Evolutionary conservation across 352 stramenopile species (phyloP), one percentile per base, ranked within the genome.

Genomic region (Globisporangium mamillatum): DNA sequence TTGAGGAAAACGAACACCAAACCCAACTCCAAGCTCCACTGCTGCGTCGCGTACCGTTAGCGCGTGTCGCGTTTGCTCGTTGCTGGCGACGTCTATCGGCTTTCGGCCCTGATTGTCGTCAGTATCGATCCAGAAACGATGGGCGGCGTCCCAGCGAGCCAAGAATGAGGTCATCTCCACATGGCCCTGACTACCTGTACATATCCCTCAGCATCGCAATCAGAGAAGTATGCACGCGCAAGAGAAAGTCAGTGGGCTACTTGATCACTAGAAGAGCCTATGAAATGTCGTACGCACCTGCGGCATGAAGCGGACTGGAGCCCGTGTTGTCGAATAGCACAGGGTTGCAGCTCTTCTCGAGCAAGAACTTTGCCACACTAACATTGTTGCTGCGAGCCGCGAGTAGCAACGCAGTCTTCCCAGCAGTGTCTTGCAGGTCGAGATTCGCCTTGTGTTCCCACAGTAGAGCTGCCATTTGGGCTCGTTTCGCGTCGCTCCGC

Each of bases 111-210:
- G 79, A 4, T 72, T 66, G 44, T 86, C 80, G 16, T 66, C 57
- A 5, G 48, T 64, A 1, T 73, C 44, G 6, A 54, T 57, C 80
- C 82, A 88, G 4, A 78, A 46, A 1, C 66, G 56, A 0, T 22
- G 65, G 9, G 77, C 75, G 29, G 74, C 79, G 59, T 92, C 84
- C 81, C 81, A 92, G 7, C 76, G 77, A 36, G 75, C 32, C 4
- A 92, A 63, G 58, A 84, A 84, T 0, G 44, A 14, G 14, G 79
- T 16, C 60, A 83, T 75, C 12, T 67, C 71, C 18, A 71, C 32
- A 20, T 76, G 66, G 4, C 79, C 74, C 66, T 53, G 73, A 70
- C 64, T 73, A 50, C 56, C 79, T 77, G 34, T 12, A 50, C 14
- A 6, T 16, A 5, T 14, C 60, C 62, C 63, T 58, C 44, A n/a